Percentiles rank a stretch among this genome's conserved stretches.
These are phyloP conservation scores for Aureobasidium zeae DNA, from an alignment of 2,329 filamentous ascomycete genomes.

Conservation along the genomic window DNA sequence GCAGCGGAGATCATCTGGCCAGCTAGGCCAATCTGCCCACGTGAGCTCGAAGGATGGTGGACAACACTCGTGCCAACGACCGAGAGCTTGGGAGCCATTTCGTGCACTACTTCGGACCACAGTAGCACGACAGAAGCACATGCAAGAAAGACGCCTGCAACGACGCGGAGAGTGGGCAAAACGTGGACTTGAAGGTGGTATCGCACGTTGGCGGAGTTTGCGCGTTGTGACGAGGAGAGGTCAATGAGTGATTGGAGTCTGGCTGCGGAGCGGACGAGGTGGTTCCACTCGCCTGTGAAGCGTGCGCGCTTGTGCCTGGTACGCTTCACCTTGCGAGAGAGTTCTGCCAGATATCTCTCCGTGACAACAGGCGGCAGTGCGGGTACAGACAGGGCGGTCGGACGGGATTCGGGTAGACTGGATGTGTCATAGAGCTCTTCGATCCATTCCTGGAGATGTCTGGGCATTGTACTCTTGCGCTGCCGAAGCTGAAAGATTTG, in stretches of 20 bases:
- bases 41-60: slow-evolving; percentile 63
- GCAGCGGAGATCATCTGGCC: slow-evolving; percentile 74
- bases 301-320: slow-evolving; percentile 75
- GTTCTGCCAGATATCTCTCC: slow-evolving; percentile 81
- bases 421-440: slow-evolving; percentile 80
- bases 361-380: slow-evolving; percentile 73
- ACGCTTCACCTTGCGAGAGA: slow-evolving; percentile 72
- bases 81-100: slow-evolving; percentile 64
- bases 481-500: slow-evolving; percentile 71
- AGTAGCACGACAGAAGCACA: slow-evolving; percentile 73
- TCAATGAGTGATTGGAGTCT: slow-evolving; percentile 75
- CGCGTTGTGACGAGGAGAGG: slow-evolving; percentile 65
- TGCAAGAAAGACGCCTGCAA: slow-evolving; percentile 57
- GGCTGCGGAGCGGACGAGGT: slow-evolving; percentile 62
- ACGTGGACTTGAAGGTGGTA: slow-evolving; percentile 68
- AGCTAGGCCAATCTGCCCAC: slow-evolving; percentile 71
- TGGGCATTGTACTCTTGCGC: slow-evolving; percentile 68
- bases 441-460: slow-evolving; percentile 83
- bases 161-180: slow-evolving; percentile 58
- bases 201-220: slow-evolving; percentile 60
- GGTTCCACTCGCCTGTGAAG: slow-evolving; percentile 79
- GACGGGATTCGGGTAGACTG: slow-evolving; percentile 53
- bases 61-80: slow-evolving; percentile 59
- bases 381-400: slow-evolving; percentile 17
- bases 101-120: slow-evolving; percentile 88